Evolutionary conservation across 805 yeast species (phyloP).

Genomic region (Zygoascus flipseniorum): DNA sequence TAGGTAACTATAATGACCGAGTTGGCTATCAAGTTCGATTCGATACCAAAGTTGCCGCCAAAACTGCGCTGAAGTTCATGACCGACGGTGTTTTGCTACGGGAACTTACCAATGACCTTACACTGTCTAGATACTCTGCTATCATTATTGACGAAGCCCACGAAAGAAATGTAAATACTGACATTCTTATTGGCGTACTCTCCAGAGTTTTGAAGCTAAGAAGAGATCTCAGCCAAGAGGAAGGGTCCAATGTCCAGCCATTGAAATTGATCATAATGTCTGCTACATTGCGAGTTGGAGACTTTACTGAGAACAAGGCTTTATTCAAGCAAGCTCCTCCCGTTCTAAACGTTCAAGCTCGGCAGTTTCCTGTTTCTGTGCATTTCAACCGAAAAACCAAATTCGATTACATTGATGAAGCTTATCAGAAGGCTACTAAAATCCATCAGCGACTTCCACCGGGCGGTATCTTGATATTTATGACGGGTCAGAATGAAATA

Average conservation of each 20-base stretch:
- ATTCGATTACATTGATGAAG: slow-evolving; percentile 76
- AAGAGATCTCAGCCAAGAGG: slow-evolving; percentile 29
- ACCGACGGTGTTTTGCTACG: slow-evolving; percentile 93
- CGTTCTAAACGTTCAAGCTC: slow-evolving; percentile 76
- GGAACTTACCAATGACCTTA: slow-evolving; percentile 86
- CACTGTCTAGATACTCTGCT: slow-evolving; percentile 73
- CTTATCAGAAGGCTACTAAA: slow-evolving; percentile 73
- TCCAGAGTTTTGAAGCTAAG: slow-evolving; percentile 78
- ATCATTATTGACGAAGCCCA: slow-evolving; percentile 96
- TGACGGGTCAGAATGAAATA: slow-evolving; percentile 95
- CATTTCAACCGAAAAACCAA: slow-evolving; percentile 82
- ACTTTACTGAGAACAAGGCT: slow-evolving; percentile 72
- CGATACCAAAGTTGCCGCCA: slow-evolving; percentile 55
- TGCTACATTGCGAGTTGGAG: slow-evolving; percentile 90
- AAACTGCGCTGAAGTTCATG: slow-evolving; percentile 77
- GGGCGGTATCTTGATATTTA: slow-evolving; percentile 85
- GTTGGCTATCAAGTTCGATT: slow-evolving; percentile 88
- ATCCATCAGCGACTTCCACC: slow-evolving; percentile 83
- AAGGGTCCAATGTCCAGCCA: slow-evolving; percentile 43
- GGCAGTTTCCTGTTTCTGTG: slow-evolving; percentile 88
- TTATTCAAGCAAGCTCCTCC: slow-evolving; percentile 76
- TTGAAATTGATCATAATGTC: slow-evolving; percentile 90
- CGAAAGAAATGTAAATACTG: slow-evolving; percentile 93
- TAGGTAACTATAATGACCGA: slow-evolving; percentile 57
- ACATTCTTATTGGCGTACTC: slow-evolving; percentile 88